These are phyloP conservation scores for Euptelea pleiosperma DNA, from an alignment of 164 flowering plant species.

Conservation along the genomic window DNA sequence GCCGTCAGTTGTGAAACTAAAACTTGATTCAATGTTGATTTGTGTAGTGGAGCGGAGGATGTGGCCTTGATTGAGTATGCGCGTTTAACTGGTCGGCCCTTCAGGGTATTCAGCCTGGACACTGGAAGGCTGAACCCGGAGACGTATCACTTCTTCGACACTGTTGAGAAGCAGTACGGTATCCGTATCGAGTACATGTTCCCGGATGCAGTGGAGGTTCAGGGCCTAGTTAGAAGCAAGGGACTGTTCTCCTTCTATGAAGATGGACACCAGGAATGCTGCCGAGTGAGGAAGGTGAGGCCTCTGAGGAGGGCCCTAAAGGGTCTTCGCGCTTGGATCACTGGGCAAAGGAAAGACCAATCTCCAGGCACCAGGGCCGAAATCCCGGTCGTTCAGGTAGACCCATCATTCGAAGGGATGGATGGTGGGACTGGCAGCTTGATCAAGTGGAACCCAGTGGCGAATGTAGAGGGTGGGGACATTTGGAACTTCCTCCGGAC, in stretches of 20 bases:
- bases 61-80: constrained; percentile 95
- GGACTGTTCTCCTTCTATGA: constrained; percentile 90
- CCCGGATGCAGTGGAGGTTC: constrained; percentile 94
- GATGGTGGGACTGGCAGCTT: constrained; percentile 85
- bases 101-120: constrained; percentile 90
- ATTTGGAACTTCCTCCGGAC: constrained; percentile 82
- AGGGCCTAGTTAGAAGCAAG: constrained; percentile 77
- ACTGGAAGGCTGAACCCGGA: constrained; percentile 94
- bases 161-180: constrained; percentile 78
- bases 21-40: constrained; percentile 3
- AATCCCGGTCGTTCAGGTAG: constrained; percentile 85
- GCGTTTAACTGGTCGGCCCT: constrained; percentile 79
- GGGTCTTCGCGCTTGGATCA: constrained; percentile 90
- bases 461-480: constrained; percentile 62
- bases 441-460: constrained; percentile 95
- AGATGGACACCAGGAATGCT: constrained; percentile 98
- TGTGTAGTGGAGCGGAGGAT: constrained; percentile 97
- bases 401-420: constrained; percentile 80
- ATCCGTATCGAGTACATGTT: constrained; percentile 92
- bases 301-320: constrained; percentile 86
- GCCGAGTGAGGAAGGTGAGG: constrained; percentile 91
- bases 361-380: constrained; percentile 82
- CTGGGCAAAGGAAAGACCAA: constrained; percentile 83
- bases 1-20: too few relatives aligned
- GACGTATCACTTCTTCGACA: constrained; percentile 69